phyloP scores from a whole-genome alignment of 768 basidiomycete species.

The Lactarius indigo region DNA sequence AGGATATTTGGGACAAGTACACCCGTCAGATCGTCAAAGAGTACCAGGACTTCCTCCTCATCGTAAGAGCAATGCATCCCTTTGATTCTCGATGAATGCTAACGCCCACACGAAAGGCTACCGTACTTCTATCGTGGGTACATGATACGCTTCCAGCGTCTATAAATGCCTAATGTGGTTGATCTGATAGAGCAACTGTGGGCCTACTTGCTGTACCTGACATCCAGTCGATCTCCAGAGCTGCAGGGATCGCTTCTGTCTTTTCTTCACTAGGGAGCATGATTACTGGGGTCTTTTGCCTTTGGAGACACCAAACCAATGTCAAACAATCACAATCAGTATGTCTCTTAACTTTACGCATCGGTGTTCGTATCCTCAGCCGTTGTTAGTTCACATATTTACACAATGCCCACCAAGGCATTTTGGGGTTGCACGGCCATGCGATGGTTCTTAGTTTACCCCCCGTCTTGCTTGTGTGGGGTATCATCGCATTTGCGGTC shows the following conservation, averaged over 20 bases:
- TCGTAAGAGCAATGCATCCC: conserved; percentile 36
- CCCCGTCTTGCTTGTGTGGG: conserved; percentile 53
- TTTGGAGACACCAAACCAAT: conserved; percentile 53
- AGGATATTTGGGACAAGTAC: conserved; percentile 48
- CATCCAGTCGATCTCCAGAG: conserved; percentile 32
- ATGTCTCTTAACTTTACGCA: neutral
- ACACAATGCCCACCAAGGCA: conserved; percentile 45
- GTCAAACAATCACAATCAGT: conserved; percentile 44
- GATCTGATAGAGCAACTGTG: conserved; percentile 43
- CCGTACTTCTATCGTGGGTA: conserved; percentile 51
- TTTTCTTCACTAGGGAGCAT: conserved; percentile 53
- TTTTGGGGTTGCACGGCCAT: conserved; percentile 46
- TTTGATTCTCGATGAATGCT: neutral
- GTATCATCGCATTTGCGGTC: conserved; percentile 46
- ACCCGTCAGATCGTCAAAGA: conserved; percentile 49
- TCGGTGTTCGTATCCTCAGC: neutral
- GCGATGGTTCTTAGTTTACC: conserved; percentile 51
- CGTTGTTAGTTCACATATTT: conserved; percentile 47
- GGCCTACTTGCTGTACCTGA: conserved; percentile 45
- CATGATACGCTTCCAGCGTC: neutral
- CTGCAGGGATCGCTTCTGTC: conserved; percentile 43
- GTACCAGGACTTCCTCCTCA: conserved; percentile 53
- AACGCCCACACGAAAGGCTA: conserved; percentile 36
- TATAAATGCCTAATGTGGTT: neutral
- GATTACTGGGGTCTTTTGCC: conserved; percentile 52